Conservation (phyloP, 495 filamentous ascomycete species). For the Neurospora sp. region DNA sequence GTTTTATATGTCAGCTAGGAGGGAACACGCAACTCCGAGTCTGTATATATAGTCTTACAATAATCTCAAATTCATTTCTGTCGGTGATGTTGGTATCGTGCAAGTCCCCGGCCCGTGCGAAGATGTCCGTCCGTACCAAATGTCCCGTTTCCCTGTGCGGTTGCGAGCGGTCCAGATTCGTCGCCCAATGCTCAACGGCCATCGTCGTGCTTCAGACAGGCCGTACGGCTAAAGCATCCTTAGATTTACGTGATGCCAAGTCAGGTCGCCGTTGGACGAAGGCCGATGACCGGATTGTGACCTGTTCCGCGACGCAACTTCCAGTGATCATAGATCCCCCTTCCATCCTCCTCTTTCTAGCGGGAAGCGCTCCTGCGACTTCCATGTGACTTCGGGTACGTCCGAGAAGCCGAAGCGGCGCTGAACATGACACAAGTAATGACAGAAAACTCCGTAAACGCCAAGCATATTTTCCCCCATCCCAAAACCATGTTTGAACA, state of each 20-base stretch:
- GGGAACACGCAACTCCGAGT: not conserved
- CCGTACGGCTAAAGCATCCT: not conserved
- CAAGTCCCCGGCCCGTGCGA: not conserved
- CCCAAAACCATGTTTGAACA: not conserved
- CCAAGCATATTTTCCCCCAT: not conserved
- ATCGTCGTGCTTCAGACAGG: not conserved
- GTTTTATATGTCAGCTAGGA: not conserved
- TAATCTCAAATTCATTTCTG: not conserved
- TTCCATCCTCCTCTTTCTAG: not conserved
- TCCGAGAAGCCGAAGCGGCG: not conserved
- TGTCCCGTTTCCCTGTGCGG: not conserved
- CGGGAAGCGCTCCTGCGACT: not conserved
- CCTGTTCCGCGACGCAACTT: not conserved
- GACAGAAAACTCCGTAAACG: not conserved
- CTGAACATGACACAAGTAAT: not conserved
- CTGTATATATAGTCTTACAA: not conserved
- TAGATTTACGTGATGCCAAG: not conserved
- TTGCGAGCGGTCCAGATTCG: not conserved
- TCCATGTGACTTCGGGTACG: not conserved
- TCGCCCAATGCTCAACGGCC: not conserved
- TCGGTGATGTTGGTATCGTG: not conserved
- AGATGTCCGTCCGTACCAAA: not conserved
- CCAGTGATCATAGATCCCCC: not conserved
- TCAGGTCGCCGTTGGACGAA: not conserved
- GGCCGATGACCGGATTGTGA: not conserved